Evolutionary conservation across 2,329 filamentous ascomycete genomes (phyloP).

Genomic region (Erysiphe pulchra): DNA sequence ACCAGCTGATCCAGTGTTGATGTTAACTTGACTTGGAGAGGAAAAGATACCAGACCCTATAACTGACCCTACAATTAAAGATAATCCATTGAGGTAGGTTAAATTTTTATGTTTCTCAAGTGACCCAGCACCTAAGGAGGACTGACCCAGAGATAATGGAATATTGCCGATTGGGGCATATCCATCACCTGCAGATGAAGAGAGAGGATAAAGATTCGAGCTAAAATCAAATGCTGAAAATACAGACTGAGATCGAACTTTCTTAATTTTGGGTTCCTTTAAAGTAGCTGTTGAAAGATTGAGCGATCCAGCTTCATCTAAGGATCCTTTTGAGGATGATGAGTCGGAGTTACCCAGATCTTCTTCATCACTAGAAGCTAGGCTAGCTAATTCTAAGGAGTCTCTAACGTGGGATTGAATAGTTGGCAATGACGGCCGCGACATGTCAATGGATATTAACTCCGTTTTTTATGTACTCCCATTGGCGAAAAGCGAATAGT

Average conservation of each 20-base stretch:
- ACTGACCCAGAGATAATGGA: slow-evolving; percentile 30
- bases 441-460: slow-evolving; percentile 6
- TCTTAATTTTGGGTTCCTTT: slow-evolving; percentile 15
- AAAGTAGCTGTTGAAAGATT: slow-evolving; percentile 30
- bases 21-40: slow-evolving; percentile 76
- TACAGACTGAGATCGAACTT: slow-evolving; percentile 57
- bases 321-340: slow-evolving; percentile 75
- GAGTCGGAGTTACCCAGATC: slow-evolving; percentile 29
- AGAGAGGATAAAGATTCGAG: slow-evolving; percentile 77
- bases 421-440: slow-evolving; percentile 8
- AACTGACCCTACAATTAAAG: slow-evolving; percentile 72
- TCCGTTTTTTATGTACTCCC: no score
- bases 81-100: slow-evolving; percentile 82
- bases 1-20: slow-evolving; percentile 72
- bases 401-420: slow-evolving; percentile 31
- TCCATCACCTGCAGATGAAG: slow-evolving; percentile 46
- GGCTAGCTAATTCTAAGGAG: slow-evolving; percentile 84
- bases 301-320: slow-evolving; percentile 61
- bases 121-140: slow-evolving; percentile 41
- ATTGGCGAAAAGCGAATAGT: no score
- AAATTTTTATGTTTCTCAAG: slow-evolving; percentile 89
- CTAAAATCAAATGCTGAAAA: slow-evolving; percentile 90
- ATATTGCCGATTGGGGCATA: slow-evolving; percentile 75
- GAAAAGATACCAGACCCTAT: slow-evolving; percentile 96
- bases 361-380: slow-evolving; percentile 57